Base-by-base conservation (phyloP, 257 asterid genomes). In the Solanum clarkiae region DNA sequence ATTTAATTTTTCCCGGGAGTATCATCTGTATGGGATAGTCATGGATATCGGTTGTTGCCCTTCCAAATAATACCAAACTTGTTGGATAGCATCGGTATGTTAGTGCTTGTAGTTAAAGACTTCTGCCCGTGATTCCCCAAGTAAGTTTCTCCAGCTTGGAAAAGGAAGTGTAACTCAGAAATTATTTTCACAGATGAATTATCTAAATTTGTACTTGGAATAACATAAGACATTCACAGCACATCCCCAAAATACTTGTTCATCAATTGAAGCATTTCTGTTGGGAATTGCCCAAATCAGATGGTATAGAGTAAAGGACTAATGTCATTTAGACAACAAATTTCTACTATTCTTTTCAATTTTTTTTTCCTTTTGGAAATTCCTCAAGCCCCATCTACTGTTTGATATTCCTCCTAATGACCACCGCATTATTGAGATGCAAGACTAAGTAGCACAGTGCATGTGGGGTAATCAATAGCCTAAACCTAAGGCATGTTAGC, bases 11-110 rank as follows among this genome's bases (percentile, higher is more conserved):
- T 80, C 36, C 85, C 55, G 29, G 18, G 84, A 22, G 65, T 32
- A 32, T 32, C 80, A 32, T 82, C 55, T 18, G 69, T 47, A 49
- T 32, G 51, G 29, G 6, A 79, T 17, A 53, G 65, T 53, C 83
- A 53, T 79, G 83, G 65, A 79, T 79, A 79, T 53, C 9, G 86
- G 47, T 59, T 57, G 56, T 18, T 80, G 22, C 60, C 16, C 74
- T n/a, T 80, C 42, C 60, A 62, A 81, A 84, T 80, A 81, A 87
- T 82, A 65, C 56, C 63, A 70, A 63, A 84, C 65, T 87, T 80
- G 68, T 84, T 84, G 74, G 65, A 29, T 70, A 59, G 51, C 42
- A 9, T 57, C 75, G 63, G 65, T 22, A 49, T 53, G 18, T 42
- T 62, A 42, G 14, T 24, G 44, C 80, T 42, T 60, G 62, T 79